Base-by-base conservation (phyloP, 495 filamentous ascomycete species). In the Daldinia caldariorum region DNA sequence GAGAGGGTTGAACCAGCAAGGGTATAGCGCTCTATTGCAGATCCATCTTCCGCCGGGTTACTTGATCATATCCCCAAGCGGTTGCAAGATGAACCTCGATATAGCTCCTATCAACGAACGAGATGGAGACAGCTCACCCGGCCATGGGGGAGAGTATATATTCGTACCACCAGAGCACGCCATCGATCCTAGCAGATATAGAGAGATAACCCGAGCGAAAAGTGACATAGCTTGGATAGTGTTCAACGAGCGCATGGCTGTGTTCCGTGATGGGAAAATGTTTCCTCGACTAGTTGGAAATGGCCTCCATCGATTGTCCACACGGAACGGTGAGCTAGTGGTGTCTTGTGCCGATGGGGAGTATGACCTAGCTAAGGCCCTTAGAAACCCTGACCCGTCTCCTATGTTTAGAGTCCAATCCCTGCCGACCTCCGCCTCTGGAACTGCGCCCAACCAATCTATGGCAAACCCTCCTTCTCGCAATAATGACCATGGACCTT, bases 221-320 rank as follows among this genome's bases (percentile, higher is more conserved):
- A 34, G 8, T 13, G 57, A 54, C 3, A 3, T 67, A 6, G n/a
- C 45, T 18, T 49, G 14, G 20, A 53, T 45, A 20, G 18, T 29
- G 3, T 61, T 60, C 16, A 1, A 14, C 22, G 37, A 66, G 26
- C 45, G 55, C n/a, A 51, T 53, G 55, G 55, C 29, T 20, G 22
- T 66, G 1, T 53, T 59, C 55, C 34, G 63, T 22, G 45, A 66
- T 26, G 43, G 45, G 1, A n/a, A 13, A 9, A 66, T 66, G 55
- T 10, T 58, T 6, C 20, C 41, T 18, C 6, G 32, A 45, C 10
- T 53, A 0, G 6, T 65, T 4, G 16, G 22, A 51, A 7, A 9
- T 6, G 62, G 54, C 13, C 39, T 65, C 7, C 53, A 65, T 58
- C 39, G n/a, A 34, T 38, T 65, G 9, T 32, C 6, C 6, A 39